Evolutionary conservation across 129 eudicot genomes (phyloP).

Genomic region (Ambrosia trifida): DNA sequence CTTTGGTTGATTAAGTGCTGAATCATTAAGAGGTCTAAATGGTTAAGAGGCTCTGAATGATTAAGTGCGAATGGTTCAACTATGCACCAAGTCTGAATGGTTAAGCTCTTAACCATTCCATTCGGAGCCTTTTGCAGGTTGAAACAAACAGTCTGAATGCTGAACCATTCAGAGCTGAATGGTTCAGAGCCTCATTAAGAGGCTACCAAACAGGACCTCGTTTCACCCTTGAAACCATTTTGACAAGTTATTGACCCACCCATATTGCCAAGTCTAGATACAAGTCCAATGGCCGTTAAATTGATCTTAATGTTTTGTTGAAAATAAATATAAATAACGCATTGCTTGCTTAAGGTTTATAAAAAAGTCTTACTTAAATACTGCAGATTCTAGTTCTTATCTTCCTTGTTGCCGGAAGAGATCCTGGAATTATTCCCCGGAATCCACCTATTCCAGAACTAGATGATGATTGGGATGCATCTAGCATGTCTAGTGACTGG

Average conservation of each 20-base stretch:
- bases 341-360: constrained; percentile 7
- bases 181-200: no score
- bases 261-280: constrained; percentile 2
- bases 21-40: no score
- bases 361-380: background rate
- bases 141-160: no score
- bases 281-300: background rate
- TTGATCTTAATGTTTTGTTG: background rate
- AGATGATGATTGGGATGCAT: constrained; percentile 51
- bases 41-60: no score
- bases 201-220: no score
- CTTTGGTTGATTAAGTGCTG: no score
- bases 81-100: no score
- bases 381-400: constrained; percentile 53
- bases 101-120: no score
- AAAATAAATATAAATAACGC: background rate
- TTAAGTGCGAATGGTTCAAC: no score
- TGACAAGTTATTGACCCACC: background rate
- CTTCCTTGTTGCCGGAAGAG: constrained; percentile 55
- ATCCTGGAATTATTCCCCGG: constrained; percentile 63
- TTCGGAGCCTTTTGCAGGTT: no score
- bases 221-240: background rate
- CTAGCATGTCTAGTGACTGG: constrained; percentile 52
- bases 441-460: constrained; percentile 46
- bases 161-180: no score